phyloP scores from a whole-genome alignment of 805 yeast species.

The Candida stauntonica region DNA sequence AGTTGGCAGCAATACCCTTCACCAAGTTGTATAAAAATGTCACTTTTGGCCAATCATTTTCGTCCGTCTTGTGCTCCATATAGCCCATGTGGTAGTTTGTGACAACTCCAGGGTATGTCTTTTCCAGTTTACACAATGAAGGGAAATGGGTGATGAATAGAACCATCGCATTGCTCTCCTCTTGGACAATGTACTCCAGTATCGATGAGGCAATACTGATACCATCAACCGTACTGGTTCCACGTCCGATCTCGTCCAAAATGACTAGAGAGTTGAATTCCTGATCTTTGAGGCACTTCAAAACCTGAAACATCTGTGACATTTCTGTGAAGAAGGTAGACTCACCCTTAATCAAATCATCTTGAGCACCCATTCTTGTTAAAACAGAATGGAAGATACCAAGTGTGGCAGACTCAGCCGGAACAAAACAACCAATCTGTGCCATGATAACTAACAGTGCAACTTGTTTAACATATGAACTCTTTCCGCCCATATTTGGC shows the following conservation, averaged over 20 bases:
- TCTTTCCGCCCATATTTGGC: slow-evolving; percentile 97
- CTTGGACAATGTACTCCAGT: slow-evolving; percentile 63
- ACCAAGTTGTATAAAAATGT: slow-evolving; percentile 88
- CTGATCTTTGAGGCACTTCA: slow-evolving; percentile 54
- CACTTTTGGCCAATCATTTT: slow-evolving; percentile 51
- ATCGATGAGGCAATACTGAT: slow-evolving; percentile 97
- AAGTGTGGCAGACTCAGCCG: slow-evolving; percentile 72
- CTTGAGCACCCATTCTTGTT: slow-evolving; percentile 97
- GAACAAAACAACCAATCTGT: slow-evolving; percentile 86
- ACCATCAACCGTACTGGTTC: slow-evolving; percentile 83
- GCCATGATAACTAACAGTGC: slow-evolving; percentile 84
- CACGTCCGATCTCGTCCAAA: slow-evolving; percentile 91
- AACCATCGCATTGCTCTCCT: slow-evolving; percentile 62
- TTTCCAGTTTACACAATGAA: slow-evolving; percentile 78
- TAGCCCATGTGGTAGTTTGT: slow-evolving; percentile 87
- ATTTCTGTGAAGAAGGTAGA: slow-evolving; percentile 95
- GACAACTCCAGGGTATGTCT: slow-evolving; percentile 49
- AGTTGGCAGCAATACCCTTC: slow-evolving; percentile 85
- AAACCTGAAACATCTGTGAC: slow-evolving; percentile 85
- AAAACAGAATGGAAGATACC: slow-evolving; percentile 84
- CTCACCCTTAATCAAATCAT: slow-evolving; percentile 91
- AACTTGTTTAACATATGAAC: slow-evolving; percentile 83
- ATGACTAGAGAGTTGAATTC: slow-evolving; percentile 67
- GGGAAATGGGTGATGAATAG: slow-evolving; percentile 96
- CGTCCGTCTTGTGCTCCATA: slow-evolving; percentile 32